phyloP scores from a whole-genome alignment of 2,329 filamentous ascomycete genomes.

The Sporothrix globosa region DNA sequence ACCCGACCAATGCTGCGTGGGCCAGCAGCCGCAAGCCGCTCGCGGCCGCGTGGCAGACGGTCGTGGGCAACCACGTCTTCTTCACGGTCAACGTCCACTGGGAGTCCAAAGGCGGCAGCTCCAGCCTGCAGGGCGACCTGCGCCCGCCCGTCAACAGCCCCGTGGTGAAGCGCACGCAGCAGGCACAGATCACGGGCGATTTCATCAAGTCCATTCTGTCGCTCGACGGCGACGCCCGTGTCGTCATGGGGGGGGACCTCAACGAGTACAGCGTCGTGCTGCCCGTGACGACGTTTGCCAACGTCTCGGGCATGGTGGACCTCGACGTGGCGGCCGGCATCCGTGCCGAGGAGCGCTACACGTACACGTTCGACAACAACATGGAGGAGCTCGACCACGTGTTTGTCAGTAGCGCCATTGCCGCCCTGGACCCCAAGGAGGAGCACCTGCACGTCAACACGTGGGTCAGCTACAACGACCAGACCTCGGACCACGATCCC shows the following conservation, averaged over 20 bases:
- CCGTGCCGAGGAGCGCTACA: conserved; percentile 64
- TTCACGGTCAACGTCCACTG: conserved; percentile 75
- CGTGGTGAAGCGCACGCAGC: conserved; percentile 58
- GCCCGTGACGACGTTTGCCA: conserved; percentile 59
- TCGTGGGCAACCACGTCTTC: conserved; percentile 56
- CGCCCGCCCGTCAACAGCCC: conserved; percentile 69
- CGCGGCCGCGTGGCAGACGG: conserved; percentile 65
- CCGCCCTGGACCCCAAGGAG: conserved; percentile 47
- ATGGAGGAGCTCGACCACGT: conserved; percentile 72
- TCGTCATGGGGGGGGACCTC: conserved; percentile 69
- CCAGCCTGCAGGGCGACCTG: conserved; percentile 65
- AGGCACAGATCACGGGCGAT: conserved; percentile 62
- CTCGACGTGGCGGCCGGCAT: conserved; percentile 63
- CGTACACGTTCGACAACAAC: conserved; percentile 71
- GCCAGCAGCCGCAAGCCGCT: conserved; percentile 66
- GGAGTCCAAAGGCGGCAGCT: conserved; percentile 67
- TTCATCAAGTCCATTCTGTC: conserved; percentile 63
- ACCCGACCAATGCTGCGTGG: conserved; percentile 64
- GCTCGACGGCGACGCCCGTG: conserved; percentile 57
- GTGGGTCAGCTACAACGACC: conserved; percentile 61
- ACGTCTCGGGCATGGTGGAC: conserved; percentile 60
- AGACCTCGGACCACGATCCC: conserved; percentile 71
- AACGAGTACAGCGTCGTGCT: conserved; percentile 70
- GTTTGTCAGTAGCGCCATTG: conserved; percentile 62
- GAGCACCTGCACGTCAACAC: conserved; percentile 74